Base-by-base conservation (phyloP, 768 basidiomycete species). In the Strobilomyces confusus region DNA sequence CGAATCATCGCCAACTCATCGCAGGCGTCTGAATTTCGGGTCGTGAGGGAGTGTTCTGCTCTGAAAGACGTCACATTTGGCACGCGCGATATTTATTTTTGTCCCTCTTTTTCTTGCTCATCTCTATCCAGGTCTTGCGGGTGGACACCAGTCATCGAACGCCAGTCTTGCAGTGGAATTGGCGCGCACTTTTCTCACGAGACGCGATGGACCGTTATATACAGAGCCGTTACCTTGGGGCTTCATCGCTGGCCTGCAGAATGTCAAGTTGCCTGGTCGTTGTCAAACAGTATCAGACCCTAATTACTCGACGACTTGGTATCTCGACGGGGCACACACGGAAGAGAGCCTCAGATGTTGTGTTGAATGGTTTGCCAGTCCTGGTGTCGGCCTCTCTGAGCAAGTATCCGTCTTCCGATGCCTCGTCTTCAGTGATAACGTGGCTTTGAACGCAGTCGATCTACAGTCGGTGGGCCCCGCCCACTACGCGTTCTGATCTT, bases 311-410 rank as follows among this genome's bases (percentile, higher is more conserved):
- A 62, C 69, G 15, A 76, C 80, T 8, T 98, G 97, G 97, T 92
- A 85, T 69, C 73, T 99, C 12, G 97, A 98, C 65, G 97, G 97
- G 1, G 95, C 97, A 11, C 97, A 99, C 68, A 99, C 97, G 0
- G 71, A 80, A 13, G 97, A 98, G 66, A 97, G 93, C 63, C 75
- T 99, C 26, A 77, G 80, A 41, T 92, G 83, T 55, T 95, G 95
- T 59, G 79, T 89, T 14, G 75, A 91, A 54, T 99, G 97, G 97
- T 97, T 89, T 65, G 84, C 82, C 43, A 77, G 72, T 46, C 83
- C 84, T 11, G 75, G 73, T 1, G 73, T 81, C 36, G 81, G 79
- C 8, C 60, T 89, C 48, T 62, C 71, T 12, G 49, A 64, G 52
- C 58, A 63, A 48, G 61, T 56, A 57, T 54, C 11, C 20, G 12